These are phyloP conservation scores for Dryas alaskensis DNA, from an alignment of 306 rosid species.

Conservation along the genomic window DNA sequence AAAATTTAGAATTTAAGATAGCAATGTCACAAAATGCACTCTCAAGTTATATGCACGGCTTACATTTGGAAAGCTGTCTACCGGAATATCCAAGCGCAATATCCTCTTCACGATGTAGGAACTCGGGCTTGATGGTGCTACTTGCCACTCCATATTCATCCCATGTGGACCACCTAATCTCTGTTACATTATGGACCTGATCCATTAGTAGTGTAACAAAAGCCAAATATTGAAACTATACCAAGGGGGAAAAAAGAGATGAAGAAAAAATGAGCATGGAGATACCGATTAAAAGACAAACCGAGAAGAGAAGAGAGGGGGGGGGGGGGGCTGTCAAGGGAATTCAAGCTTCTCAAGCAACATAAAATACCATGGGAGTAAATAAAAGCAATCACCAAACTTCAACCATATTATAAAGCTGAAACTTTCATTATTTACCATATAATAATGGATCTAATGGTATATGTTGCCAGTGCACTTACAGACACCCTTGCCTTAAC, in stretches of 20 bases:
- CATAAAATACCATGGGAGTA: not conserved
- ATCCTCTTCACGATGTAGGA: constrained; percentile 82
- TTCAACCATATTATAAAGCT: constrained; percentile 1
- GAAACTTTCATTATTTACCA: constrained; percentile 24
- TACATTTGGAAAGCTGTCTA: constrained; percentile 83
- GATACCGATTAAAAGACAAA: not conserved
- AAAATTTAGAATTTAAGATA: not conserved
- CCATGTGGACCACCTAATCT: constrained; percentile 73
- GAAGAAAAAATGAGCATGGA: not conserved
- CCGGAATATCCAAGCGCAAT: constrained; percentile 93
- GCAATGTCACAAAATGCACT: not conserved
- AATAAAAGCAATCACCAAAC: not conserved
- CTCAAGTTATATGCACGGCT: constrained; percentile 22
- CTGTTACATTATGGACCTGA: constrained; percentile 38
- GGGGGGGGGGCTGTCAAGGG: not conserved
- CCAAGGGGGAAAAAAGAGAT: not conserved
- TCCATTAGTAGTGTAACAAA: not conserved
- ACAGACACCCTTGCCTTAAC: constrained; percentile 16
- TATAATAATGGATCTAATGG: constrained; percentile 7
- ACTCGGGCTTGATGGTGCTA: constrained; percentile 94
- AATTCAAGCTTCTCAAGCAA: constrained; percentile 3
- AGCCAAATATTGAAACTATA: constrained; percentile 18
- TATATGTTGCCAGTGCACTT: constrained; percentile 17
- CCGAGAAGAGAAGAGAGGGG: not conserved
- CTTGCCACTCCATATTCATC: constrained; percentile 98